Evolutionary conservation across 1,139 yeast genomes (phyloP).

Genomic region (Blastobotrys apis): DNA sequence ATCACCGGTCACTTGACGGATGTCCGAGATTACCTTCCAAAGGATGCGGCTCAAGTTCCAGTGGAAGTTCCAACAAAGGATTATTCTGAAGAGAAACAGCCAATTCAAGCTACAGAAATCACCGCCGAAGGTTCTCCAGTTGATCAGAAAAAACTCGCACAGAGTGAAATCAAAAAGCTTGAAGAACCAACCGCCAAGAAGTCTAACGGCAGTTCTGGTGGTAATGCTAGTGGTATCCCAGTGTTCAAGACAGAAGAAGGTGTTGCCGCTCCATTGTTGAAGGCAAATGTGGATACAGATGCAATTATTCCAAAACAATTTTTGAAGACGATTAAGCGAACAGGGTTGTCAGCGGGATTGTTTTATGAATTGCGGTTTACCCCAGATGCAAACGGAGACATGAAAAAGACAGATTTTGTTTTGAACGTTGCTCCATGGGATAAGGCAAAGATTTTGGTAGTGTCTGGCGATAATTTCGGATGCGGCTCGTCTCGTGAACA

Average conservation of each 20-base stretch:
- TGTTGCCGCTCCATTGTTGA: constrained; percentile 87
- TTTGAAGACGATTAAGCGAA: constrained; percentile 93
- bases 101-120: constrained; percentile 31
- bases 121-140: constrained; percentile 29
- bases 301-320: constrained; percentile 98
- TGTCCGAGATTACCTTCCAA: constrained; percentile 72
- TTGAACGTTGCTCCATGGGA: constrained; percentile 82
- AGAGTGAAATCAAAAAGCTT: constrained; percentile 31
- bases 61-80: constrained; percentile 57
- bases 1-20: constrained; percentile 87
- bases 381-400: constrained; percentile 64
- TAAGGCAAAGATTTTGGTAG: constrained; percentile 75
- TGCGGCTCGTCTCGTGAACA: constrained; percentile 99
- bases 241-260: constrained; percentile 74
- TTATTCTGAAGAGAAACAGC: constrained; percentile 69
- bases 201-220: constrained; percentile 35
- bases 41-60: constrained; percentile 57
- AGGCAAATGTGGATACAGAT: constrained; percentile 95
- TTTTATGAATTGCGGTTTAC: constrained; percentile 84
- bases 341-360: constrained; percentile 83
- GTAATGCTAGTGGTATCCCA: constrained; percentile 58
- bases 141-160: constrained; percentile 23
- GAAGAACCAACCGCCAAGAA: constrained; percentile 30
- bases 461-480: constrained; percentile 95
- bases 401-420: constrained; percentile 79